A percentile compares a stretch with the other conserved stretches of the same genome.
These are phyloP conservation scores for Globisporangium uncinulatum DNA, from an alignment of 352 stramenopile genomes.

Conservation along the genomic window DNA sequence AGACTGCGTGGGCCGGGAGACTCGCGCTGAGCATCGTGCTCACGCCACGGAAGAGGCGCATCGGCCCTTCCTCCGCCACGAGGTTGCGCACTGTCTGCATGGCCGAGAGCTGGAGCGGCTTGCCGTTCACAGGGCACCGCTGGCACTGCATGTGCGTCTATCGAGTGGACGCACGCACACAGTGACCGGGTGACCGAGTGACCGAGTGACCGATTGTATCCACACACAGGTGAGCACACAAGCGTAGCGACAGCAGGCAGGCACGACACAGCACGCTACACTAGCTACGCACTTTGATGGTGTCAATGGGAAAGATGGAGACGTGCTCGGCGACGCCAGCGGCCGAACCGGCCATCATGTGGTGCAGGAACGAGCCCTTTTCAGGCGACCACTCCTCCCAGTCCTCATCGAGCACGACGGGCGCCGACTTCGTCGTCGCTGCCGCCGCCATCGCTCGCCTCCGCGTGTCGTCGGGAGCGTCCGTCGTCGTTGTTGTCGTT, in stretches of 20 bases:
- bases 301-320: conserved; percentile 96
- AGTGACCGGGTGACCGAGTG: too few species aligned
- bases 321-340: conserved; percentile 97
- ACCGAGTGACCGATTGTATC: too few species aligned
- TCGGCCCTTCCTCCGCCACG: conserved; percentile 55
- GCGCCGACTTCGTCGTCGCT: conserved; percentile 4
- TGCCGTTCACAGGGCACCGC: conserved; percentile 61
- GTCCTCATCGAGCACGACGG: conserved; percentile 63
- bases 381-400: conserved; percentile 93
- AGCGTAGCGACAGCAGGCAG: background rate
- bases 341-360: conserved; percentile 93
- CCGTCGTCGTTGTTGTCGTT: too few species aligned
- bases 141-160: conserved; percentile 97
- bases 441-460: background rate
- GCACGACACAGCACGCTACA: too few species aligned
- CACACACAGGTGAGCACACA: background rate
- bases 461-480: background rate
- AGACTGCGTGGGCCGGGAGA: conserved; percentile 93
- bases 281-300: conserved; percentile 52
- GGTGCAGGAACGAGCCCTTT: conserved; percentile 91
- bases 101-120: conserved; percentile 46
- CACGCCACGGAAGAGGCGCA: conserved; percentile 94
- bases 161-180: conserved; percentile 11
- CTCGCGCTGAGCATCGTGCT: conserved; percentile 97
- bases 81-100: conserved; percentile 58